Percentiles rank a stretch among this genome's conserved stretches.
These are phyloP conservation scores for Coniella vitis DNA, from an alignment of 2,329 filamentous ascomycete species.

Conservation along the genomic window DNA sequence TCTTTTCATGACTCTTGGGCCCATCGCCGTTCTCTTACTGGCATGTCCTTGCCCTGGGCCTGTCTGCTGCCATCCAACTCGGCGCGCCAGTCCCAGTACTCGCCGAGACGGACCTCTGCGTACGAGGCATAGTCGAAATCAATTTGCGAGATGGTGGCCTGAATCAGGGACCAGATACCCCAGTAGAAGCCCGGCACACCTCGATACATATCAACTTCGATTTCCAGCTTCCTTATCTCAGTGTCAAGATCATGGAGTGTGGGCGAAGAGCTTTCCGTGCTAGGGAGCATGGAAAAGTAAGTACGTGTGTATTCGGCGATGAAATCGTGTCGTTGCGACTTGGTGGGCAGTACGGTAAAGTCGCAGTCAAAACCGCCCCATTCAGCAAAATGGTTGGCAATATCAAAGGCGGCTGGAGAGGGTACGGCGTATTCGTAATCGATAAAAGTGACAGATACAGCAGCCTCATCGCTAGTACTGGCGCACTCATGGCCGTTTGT, in stretches of 20 bases:
- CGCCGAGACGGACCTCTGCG: slow-evolving; percentile 75
- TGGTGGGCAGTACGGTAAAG: slow-evolving; percentile 73
- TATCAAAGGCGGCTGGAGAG: slow-evolving; percentile 89
- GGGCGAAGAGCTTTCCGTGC: slow-evolving; percentile 16
- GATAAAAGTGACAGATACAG: slow-evolving; percentile 71
- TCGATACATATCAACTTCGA: slow-evolving; percentile 80
- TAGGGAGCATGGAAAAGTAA: slow-evolving; percentile 54
- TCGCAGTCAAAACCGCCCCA: slow-evolving; percentile 98
- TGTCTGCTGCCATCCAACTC: slow-evolving; percentile 59
- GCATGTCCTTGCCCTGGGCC: slow-evolving; percentile 49
- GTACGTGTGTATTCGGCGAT: slow-evolving; percentile 73
- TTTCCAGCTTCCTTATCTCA: slow-evolving; percentile 62
- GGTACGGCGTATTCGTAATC: slow-evolving; percentile 98
- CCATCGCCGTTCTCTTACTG: slow-evolving; percentile 77
- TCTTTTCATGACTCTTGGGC: slow-evolving; percentile 40
- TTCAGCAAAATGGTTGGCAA: slow-evolving; percentile 97
- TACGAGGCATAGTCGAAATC: slow-evolving; percentile 95
- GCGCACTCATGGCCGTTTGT: slow-evolving; percentile 24
- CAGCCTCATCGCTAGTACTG: slow-evolving; percentile 26
- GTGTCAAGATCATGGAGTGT: slow-evolving; percentile 37
- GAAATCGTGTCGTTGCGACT: slow-evolving; percentile 70
- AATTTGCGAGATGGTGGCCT: slow-evolving; percentile 88
- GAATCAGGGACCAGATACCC: slow-evolving; percentile 95
- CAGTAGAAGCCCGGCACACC: slow-evolving; percentile 84
- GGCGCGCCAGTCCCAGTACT: slow-evolving; percentile 89